phyloP scores from a whole-genome alignment of 352 stramenopile genomes.

The Phytophthora europaea region DNA sequence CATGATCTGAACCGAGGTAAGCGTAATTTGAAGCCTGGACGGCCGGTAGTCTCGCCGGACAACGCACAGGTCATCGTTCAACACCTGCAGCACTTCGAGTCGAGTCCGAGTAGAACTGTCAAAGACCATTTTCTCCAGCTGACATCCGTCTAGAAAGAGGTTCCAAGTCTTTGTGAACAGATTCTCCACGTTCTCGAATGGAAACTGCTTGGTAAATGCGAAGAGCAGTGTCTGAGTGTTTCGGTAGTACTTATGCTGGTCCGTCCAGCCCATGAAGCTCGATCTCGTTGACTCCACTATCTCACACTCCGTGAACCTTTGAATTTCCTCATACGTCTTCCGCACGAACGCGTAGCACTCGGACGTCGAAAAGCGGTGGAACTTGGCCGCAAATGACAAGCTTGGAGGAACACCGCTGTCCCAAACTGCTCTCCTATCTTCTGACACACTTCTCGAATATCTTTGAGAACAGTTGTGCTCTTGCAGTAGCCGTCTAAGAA shows the following conservation, averaged over 20 bases:
- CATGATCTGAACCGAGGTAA: slow-evolving; percentile 59
- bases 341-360: slow-evolving; percentile 52
- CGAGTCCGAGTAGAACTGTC: slow-evolving; percentile 43
- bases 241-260: slow-evolving; percentile 46
- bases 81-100: slow-evolving; percentile 57
- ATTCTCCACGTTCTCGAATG: slow-evolving; percentile 31
- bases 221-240: slow-evolving; percentile 39
- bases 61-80: slow-evolving; percentile 62
- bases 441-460: slow-evolving; percentile 14
- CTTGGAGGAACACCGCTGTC: slow-evolving; percentile 41
- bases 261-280: slow-evolving; percentile 55
- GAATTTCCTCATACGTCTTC: slow-evolving; percentile 57
- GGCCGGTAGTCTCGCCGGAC: slow-evolving; percentile 61
- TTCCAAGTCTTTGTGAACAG: slow-evolving; percentile 49
- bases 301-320: slow-evolving; percentile 32
- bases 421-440: slow-evolving; percentile 14
- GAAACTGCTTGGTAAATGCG: slow-evolving; percentile 48
- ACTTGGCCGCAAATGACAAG: slow-evolving; percentile 45
- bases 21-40: slow-evolving; percentile 44
- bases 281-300: slow-evolving; percentile 36
- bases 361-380: slow-evolving; percentile 23
- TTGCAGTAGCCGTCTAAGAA: slow-evolving; percentile 31
- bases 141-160: slow-evolving; percentile 39
- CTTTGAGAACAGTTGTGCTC: slow-evolving; percentile 41
- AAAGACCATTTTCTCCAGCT: slow-evolving; percentile 50